Conservation (phyloP, 352 stramenopile species). For the Phytophthora tentaculata region DNA sequence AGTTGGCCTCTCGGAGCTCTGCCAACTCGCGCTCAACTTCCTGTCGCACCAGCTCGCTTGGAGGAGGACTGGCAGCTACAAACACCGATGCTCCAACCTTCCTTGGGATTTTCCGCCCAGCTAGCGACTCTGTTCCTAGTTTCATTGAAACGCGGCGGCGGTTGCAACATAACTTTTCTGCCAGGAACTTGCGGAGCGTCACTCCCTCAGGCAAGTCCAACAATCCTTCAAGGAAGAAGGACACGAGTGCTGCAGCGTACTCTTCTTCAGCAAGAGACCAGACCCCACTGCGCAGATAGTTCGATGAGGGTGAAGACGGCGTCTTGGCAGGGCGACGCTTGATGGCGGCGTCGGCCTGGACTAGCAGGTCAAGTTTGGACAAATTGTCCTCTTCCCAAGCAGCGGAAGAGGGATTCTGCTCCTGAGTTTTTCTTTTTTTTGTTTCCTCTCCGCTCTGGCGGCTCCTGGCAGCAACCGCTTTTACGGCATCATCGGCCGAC, state of each 20-base stretch:
- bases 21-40: conserved; percentile 45
- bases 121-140: conserved; percentile 68
- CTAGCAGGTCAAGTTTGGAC: conserved; percentile 67
- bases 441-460: conserved; percentile 8
- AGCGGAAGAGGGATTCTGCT: conserved; percentile 6
- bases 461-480: conserved; percentile 2
- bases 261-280: conserved; percentile 74
- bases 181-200: conserved; percentile 74
- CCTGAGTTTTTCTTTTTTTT: conserved; percentile 7
- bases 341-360: conserved; percentile 78
- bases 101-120: conserved; percentile 60
- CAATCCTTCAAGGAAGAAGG: conserved; percentile 65
- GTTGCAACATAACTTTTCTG: conserved; percentile 71
- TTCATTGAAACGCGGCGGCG: conserved; percentile 76
- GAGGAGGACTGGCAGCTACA: conserved; percentile 46
- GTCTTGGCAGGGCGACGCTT: conserved; percentile 29
- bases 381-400: conserved; percentile 37
- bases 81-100: conserved; percentile 77
- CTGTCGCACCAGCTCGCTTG: conserved; percentile 35
- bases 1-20: conserved; percentile 47
- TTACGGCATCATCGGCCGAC: conserved; percentile 8
- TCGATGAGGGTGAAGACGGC: conserved; percentile 12
- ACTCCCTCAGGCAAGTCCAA: conserved; percentile 60
- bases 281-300: conserved; percentile 59
- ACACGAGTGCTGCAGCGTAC: conserved; percentile 67